Percentiles rank a stretch among this genome's conserved stretches.
phyloP scores from a whole-genome alignment of 257 asterid genomes.

The Pogostemon cablin region DNA sequence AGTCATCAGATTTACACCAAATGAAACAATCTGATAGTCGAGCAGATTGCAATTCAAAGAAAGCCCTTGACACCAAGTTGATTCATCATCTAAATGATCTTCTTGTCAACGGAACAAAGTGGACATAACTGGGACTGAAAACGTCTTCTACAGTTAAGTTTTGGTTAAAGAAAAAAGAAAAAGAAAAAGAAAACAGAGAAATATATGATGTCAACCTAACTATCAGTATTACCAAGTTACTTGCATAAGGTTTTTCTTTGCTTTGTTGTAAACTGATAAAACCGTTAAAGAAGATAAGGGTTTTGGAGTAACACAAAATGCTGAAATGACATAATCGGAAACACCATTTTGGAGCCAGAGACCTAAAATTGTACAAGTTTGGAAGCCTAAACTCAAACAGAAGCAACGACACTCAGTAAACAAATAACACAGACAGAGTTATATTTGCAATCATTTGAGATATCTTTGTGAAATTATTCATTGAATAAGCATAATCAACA shows the following conservation, averaged over 20 bases:
- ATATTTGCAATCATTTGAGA: slow-evolving; percentile 5
- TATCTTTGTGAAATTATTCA: neutral
- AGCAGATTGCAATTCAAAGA: slow-evolving; percentile 1
- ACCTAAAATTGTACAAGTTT: slow-evolving; percentile 1
- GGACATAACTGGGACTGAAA: neutral
- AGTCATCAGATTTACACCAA: neutral
- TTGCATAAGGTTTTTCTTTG: neutral
- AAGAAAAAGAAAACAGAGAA: neutral
- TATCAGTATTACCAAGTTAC: neutral
- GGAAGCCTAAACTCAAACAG: neutral
- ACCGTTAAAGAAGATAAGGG: neutral
- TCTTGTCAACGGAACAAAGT: neutral
- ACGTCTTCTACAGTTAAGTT: neutral
- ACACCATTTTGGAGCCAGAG: neutral
- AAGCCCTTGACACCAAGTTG: neutral
- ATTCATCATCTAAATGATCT: neutral
- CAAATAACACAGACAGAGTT: neutral
- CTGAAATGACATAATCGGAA: neutral
- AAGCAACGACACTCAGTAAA: neutral
- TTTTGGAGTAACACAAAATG: neutral
- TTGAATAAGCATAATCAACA: slow-evolving; percentile 14
- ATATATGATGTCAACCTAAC: neutral
- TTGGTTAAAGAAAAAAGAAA: neutral
- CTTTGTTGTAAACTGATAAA: neutral
- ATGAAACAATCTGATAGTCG: neutral